Base-by-base conservation (phyloP, 805 yeast species). In the Cyberlindnera sargentensis region DNA sequence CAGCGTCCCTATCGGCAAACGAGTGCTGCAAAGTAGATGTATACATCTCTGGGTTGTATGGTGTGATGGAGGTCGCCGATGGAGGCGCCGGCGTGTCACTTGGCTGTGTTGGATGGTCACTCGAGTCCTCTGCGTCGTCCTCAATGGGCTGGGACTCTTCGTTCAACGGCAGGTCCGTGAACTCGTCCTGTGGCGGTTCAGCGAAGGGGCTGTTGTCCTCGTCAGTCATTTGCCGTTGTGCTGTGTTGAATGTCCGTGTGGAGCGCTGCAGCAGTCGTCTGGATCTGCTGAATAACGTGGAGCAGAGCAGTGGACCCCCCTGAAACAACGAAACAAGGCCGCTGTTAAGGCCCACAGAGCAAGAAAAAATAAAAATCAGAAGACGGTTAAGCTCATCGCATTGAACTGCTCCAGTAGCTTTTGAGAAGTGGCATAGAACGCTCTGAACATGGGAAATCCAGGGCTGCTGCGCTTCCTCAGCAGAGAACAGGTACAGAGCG, bases 21-120 rank as follows among this genome's bases (percentile, higher is more conserved):
- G 52, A 31, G 31, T 52, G 51, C 40, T 48, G 59, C 5, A 42
- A n/a, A 4, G 49, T 48, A 15, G 59, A 39, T 5, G 49, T 42
- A 36, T 52, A 57, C 33, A 48, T 25, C 15, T 58, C 64, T 6
- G 62, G 64, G 39, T 59, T 47, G 39, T 61, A 61, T 2, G 55
- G 63, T 34, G 50, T 50, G 2, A 62, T 54, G 9, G 41, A 39
- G 6, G 47, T 36, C 1, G 36, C 26, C 4, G n/a, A 33, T 26
- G 20, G 38, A 27, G 26, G 23, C 25, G 38, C 26, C 37, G 9
- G 29, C 31, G 30, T 25, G 9, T 15, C 20, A 15, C 20, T 15
- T 15, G 20, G 20, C 20, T 15, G 20, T 15, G 20, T 15, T 31
- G 40, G 8, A 25, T 33, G 11, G 25, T 8, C 36, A 33, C 27